phyloP scores from a whole-genome alignment of 225 moss, liverwort and hornwort species.

The Antitrichia curtipendula region DNA sequence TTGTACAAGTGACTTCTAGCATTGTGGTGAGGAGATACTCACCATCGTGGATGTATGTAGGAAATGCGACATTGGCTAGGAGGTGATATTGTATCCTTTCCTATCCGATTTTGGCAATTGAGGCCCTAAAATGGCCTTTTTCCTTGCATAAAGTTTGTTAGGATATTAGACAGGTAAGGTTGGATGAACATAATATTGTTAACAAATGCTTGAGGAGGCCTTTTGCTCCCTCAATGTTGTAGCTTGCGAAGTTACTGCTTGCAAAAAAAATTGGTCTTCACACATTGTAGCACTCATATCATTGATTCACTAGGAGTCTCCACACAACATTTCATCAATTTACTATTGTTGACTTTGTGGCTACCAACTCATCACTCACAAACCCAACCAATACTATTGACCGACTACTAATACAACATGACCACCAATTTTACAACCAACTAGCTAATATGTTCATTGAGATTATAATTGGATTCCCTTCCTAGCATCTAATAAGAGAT shows the following conservation, averaged over 20 bases:
- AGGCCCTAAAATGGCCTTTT: rapidly evolving
- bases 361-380: neutral
- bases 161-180: too few relatives aligned
- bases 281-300: too few relatives aligned
- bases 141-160: neutral
- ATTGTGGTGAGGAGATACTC: rapidly evolving
- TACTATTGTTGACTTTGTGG: neutral
- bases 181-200: neutral
- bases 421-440: neutral
- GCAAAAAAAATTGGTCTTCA: too few relatives aligned
- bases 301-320: too few relatives aligned
- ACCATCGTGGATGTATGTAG: too few relatives aligned
- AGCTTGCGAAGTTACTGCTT: too few relatives aligned
- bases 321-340: rapidly evolving
- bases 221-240: too few relatives aligned
- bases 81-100: rapidly evolving
- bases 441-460: rapidly evolving
- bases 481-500: rapidly evolving
- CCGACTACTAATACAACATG: rapidly evolving
- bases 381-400: rapidly evolving
- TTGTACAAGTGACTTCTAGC: neutral
- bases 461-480: neutral
- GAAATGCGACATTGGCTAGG: rapidly evolving
- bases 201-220: rapidly evolving
- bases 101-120: neutral